phyloP scores from a whole-genome alignment of 2,329 filamentous ascomycete species.

The Plectosphaerella sp. region DNA sequence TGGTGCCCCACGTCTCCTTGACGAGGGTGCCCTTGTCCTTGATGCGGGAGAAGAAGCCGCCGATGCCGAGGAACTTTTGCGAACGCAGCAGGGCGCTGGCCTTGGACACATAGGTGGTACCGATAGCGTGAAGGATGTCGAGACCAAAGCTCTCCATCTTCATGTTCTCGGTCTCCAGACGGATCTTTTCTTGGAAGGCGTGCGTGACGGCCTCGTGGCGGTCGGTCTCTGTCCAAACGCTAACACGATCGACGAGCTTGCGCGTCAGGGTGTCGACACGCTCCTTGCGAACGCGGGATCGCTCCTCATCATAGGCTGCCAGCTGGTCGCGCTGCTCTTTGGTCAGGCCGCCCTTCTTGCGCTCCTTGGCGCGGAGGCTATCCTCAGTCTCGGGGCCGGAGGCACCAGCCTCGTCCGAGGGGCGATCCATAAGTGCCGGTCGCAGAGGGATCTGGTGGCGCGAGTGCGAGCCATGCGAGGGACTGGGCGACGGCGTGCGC shows the following conservation, averaged over 20 bases:
- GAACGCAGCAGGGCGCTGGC: conserved; percentile 84
- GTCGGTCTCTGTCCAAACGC: conserved; percentile 96
- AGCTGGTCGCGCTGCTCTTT: conserved; percentile 95
- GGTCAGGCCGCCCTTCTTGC: conserved; percentile 81
- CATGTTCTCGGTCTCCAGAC: conserved; percentile 91
- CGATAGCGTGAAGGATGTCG: conserved; percentile 93
- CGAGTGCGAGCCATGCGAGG: conserved; percentile 30
- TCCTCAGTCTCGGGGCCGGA: conserved; percentile 65
- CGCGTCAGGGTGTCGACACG: conserved; percentile 78
- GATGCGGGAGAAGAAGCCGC: conserved; percentile 87
- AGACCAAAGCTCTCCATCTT: conserved; percentile 99
- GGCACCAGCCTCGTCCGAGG: conserved; percentile 67
- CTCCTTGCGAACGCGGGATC: conserved; percentile 78
- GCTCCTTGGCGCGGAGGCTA: conserved; percentile 48
- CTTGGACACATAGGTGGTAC: conserved; percentile 84
- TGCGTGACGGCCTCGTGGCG: conserved; percentile 78
- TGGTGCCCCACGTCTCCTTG: conserved; percentile 98
- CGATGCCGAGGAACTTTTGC: conserved; percentile 94
- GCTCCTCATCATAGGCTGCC: conserved; percentile 81
- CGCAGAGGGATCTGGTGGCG: conserved; percentile 65
- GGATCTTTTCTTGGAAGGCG: conserved; percentile 91
- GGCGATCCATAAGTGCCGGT: conserved; percentile 79
- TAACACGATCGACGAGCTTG: conserved; percentile 86
- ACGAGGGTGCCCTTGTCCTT: conserved; percentile 96
- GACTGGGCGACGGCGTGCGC: conserved; percentile 31